Conservation (phyloP, 345 rosid species). For the Gossypium longicalyx region DNA sequence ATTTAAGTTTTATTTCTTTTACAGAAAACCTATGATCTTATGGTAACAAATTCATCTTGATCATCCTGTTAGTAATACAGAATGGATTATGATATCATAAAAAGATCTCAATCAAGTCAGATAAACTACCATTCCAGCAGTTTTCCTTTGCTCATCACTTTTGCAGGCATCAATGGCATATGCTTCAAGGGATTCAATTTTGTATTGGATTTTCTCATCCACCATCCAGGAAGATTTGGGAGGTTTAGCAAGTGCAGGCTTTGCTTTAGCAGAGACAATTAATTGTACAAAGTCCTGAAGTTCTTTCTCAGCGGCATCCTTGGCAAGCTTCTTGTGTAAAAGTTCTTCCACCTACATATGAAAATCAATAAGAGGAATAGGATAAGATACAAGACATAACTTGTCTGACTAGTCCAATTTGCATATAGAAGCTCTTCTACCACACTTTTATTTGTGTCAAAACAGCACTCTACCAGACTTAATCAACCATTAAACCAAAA, state of each 20-base stretch:
- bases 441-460: background rate
- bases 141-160: conserved; percentile 60
- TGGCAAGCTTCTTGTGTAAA: conserved; percentile 52
- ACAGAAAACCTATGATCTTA: background rate
- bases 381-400: background rate
- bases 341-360: conserved; percentile 73
- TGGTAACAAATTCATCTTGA: conserved; percentile 3
- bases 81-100: background rate
- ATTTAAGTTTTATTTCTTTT: background rate
- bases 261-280: conserved; percentile 63
- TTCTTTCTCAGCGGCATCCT: conserved; percentile 77
- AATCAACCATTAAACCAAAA: conserved; percentile 5
- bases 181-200: conserved; percentile 69
- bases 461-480: background rate
- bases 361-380: conserved; percentile 11
- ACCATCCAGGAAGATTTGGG: conserved; percentile 69
- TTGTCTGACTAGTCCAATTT: background rate
- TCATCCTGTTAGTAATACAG: conserved; percentile 11
- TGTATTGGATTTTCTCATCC: conserved; percentile 52
- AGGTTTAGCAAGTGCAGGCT: conserved; percentile 64
- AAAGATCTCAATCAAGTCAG: conserved; percentile 4
- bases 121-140: conserved; percentile 68
- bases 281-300: conserved; percentile 64
- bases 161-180: conserved; percentile 79
- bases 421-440: conserved; percentile 5